Base-by-base conservation (phyloP, 2,329 filamentous ascomycete genomes). In the Myriosclerotinia duriaeana region DNA sequence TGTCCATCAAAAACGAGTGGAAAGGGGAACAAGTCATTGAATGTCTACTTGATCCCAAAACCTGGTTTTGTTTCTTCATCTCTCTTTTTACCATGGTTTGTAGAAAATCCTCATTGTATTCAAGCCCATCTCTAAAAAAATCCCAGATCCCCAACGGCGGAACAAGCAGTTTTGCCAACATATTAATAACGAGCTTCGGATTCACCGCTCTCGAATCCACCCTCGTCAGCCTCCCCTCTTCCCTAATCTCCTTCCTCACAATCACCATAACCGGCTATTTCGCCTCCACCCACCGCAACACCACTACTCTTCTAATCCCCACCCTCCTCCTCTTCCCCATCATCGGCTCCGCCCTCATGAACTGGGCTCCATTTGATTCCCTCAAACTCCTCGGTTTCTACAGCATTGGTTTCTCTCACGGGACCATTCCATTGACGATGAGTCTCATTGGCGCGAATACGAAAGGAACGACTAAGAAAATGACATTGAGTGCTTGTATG, bases 141-240 rank as follows among this genome's bases (percentile, higher is more conserved):
- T 17, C 30, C 5, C 42, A 66, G 63, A 52, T 68, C 0, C 85
- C 86, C 52, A 89, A 88, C 68, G 85, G 70, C 42, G 86, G 86
- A 34, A 85, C 84, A 0, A 83, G 85, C 70, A 85, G 82, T 71
- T 88, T 88, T 58, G 83, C 82, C 53, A 87, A 86, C 71, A 78
- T 78, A 2, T 74, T 77, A 1, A 72, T 79, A 63, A 77, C 76
- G n/a, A 73, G 74, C 22, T 78, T 78, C 70, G 78, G 77, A 0
- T 79, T 78, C 56, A 74, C 73, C 11, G 69, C 69, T 22, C 75
- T 77, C 26, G 70, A 74, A 44, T 76, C 76, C 4, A 74, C 78
- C 4, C 66, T 75, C 1, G 64, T 74, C 11, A 63, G 53, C 2
- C 63, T 75, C 5, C 72, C 72, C 17, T 67, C 70, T 5, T 71